A percentile compares a stretch with the other conserved stretches of the same genome.
phyloP scores from a whole-genome alignment of 2,329 filamentous ascomycete species.

The Fusarium nodosum region DNA sequence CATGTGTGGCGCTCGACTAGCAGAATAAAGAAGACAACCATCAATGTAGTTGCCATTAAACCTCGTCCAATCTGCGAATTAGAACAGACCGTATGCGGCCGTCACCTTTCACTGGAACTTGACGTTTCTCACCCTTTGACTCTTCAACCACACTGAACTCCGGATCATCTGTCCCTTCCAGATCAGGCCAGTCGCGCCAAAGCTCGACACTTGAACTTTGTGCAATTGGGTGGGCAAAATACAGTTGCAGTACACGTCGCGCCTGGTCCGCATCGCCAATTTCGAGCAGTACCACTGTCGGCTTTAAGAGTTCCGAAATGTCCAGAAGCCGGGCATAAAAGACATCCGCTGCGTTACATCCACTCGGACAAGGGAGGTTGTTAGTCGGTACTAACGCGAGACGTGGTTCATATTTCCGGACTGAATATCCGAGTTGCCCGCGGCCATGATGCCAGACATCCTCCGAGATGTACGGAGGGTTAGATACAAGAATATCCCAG shows the following conservation, averaged over 20 bases:
- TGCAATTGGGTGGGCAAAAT: conserved; percentile 50
- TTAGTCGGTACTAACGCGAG: conserved; percentile 77
- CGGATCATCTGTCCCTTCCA: conserved; percentile 51
- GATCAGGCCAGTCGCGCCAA: conserved; percentile 77
- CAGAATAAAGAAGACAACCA: background rate
- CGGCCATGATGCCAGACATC: conserved; percentile 56
- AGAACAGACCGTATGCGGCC: conserved; percentile 64
- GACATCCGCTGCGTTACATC: conserved; percentile 60
- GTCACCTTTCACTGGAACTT: conserved; percentile 60
- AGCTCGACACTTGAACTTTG: conserved; percentile 67
- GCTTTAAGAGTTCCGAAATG: conserved; percentile 63
- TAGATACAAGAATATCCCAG: conserved; percentile 81
- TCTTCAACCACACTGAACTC: conserved; percentile 43
- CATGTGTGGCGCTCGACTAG: background rate
- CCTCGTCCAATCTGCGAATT: conserved; percentile 22
- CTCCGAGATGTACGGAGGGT: conserved; percentile 90
- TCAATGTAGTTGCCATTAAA: background rate
- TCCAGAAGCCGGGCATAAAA: conserved; percentile 78
- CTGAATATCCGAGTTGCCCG: conserved; percentile 73
- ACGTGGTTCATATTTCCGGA: conserved; percentile 84
- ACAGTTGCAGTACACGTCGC: conserved; percentile 68
- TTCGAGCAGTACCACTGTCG: conserved; percentile 75
- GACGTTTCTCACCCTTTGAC: conserved; percentile 17
- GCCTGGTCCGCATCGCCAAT: conserved; percentile 79
- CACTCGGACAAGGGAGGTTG: conserved; percentile 48